A percentile compares a stretch with the other conserved stretches of the same genome.
Conservation (phyloP, 352 stramenopile species). For the Plasmopara viticola region DNA sequence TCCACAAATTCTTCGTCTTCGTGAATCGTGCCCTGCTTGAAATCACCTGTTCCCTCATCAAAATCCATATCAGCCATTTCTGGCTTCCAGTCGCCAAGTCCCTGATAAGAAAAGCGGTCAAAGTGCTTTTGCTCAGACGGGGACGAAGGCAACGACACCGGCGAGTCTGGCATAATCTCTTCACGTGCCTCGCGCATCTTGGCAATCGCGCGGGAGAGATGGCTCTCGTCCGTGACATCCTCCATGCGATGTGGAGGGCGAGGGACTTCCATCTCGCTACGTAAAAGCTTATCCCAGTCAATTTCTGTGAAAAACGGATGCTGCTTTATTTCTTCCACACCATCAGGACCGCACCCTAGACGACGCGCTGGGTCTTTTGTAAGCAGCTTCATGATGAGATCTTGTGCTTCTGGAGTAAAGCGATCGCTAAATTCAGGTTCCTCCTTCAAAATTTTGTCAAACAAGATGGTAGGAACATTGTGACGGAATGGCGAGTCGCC, state of each 20-base stretch:
- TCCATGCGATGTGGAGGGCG: conserved; percentile 65
- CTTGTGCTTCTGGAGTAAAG: conserved; percentile 57
- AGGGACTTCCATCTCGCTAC: conserved; percentile 54
- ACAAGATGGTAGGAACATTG: conserved; percentile 55
- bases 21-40: conserved; percentile 44
- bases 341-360: conserved; percentile 50
- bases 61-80: conserved; percentile 63
- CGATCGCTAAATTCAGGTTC: conserved; percentile 62
- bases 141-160: conserved; percentile 55
- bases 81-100: conserved; percentile 50
- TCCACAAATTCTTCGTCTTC: conserved; percentile 58
- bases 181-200: conserved; percentile 65
- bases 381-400: conserved; percentile 54
- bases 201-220: conserved; percentile 52
- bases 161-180: conserved; percentile 68
- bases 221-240: conserved; percentile 64
- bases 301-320: conserved; percentile 66
- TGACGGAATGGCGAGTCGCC: conserved; percentile 70
- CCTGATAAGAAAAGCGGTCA: conserved; percentile 68
- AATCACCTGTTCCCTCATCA: conserved; percentile 51
- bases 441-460: conserved; percentile 76
- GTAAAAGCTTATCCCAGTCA: conserved; percentile 57
- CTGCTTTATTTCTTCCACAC: conserved; percentile 64
- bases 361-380: conserved; percentile 48
- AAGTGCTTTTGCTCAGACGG: conserved; percentile 67